Percentiles rank a stretch among this genome's conserved stretches.
Evolutionary conservation across 228 moss, liverwort and hornwort species (phyloP).

Genomic region (Sphagnum magellanicum): DNA sequence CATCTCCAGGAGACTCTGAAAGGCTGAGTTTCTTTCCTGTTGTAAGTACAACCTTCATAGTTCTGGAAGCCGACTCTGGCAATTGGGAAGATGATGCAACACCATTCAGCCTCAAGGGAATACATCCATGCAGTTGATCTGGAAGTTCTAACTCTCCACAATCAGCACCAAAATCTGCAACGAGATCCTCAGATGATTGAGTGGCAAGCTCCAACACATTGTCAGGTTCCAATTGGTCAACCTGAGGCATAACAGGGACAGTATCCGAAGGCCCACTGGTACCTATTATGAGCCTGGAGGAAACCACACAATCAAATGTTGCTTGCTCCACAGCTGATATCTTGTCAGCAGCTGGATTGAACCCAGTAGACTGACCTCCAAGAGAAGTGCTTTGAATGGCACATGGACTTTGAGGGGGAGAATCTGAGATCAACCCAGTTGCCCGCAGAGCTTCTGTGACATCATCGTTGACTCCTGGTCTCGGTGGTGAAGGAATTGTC

Average conservation of each 20-base stretch:
- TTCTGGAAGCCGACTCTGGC: constrained; percentile 23
- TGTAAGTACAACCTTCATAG: constrained; percentile 45
- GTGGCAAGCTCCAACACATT: constrained; percentile 47
- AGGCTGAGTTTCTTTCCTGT: constrained; percentile 11
- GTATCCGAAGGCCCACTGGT: background rate
- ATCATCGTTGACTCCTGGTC: constrained; percentile 18
- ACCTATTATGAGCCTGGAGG: too few species aligned
- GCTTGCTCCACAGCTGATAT: too few species aligned
- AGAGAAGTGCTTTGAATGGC: constrained; percentile 2
- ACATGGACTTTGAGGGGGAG: constrained; percentile 42
- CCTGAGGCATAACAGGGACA: background rate
- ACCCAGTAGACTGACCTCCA: background rate
- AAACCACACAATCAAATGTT: too few species aligned
- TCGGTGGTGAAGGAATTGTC: constrained; percentile 27
- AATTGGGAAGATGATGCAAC: constrained; percentile 9
- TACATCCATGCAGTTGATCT: constrained; percentile 2
- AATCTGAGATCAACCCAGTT: constrained; percentile 56
- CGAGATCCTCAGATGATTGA: constrained; percentile 20
- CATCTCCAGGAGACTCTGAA: constrained; percentile 4
- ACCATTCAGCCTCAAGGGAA: constrained; percentile 2
- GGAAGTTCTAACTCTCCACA: constrained; percentile 24
- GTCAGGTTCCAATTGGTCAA: constrained; percentile 21
- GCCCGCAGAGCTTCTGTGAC: constrained; percentile 48
- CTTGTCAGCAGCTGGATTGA: too few species aligned
- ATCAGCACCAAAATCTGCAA: constrained; percentile 35